Evolutionary conservation across 805 yeast species (phyloP).

Genomic region (Candida quercuum): DNA sequence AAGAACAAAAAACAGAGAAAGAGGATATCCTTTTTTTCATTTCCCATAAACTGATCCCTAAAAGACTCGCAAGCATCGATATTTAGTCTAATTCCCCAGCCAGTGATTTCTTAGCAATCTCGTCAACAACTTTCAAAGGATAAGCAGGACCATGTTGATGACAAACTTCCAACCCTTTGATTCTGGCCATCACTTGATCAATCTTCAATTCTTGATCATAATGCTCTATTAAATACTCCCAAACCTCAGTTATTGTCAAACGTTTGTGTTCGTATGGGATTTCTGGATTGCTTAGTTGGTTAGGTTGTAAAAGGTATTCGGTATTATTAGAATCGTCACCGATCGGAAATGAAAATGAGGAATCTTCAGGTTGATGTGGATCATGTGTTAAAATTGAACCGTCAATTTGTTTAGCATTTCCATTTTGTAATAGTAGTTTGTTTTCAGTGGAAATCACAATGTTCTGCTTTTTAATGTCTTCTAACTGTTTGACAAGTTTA

Average conservation of each 20-base stretch:
- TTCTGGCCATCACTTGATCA: conserved; percentile 46
- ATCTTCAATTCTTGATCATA: conserved; percentile 50
- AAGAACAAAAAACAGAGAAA: too few species aligned
- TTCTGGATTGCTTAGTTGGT: conserved; percentile 21
- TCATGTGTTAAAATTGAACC: neutral
- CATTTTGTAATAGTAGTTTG: conserved; percentile 40
- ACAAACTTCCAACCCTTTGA: conserved; percentile 68
- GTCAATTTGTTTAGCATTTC: conserved; percentile 3
- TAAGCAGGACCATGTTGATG: conserved; percentile 79
- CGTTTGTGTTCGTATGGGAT: conserved; percentile 32
- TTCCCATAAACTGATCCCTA: too few species aligned
- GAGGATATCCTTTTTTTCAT: too few species aligned
- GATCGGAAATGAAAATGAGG: conserved; percentile 26
- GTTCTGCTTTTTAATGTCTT: conserved; percentile 48
- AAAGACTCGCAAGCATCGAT: too few species aligned
- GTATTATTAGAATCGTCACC: conserved; percentile 21
- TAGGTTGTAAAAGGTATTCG: conserved; percentile 5
- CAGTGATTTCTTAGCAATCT: conserved; percentile 22
- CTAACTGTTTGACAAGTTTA: conserved; percentile 41
- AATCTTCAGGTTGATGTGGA: neutral
- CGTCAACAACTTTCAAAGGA: conserved; percentile 38
- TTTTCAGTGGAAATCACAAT: conserved; percentile 58
- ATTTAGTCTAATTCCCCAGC: neutral
- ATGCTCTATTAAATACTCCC: conserved; percentile 68
- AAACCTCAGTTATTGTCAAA: conserved; percentile 70